A percentile compares a stretch with the other conserved stretches of the same genome.
Evolutionary conservation across 805 yeast genomes (phyloP).

Genomic region (Metschnikowia koreensis): DNA sequence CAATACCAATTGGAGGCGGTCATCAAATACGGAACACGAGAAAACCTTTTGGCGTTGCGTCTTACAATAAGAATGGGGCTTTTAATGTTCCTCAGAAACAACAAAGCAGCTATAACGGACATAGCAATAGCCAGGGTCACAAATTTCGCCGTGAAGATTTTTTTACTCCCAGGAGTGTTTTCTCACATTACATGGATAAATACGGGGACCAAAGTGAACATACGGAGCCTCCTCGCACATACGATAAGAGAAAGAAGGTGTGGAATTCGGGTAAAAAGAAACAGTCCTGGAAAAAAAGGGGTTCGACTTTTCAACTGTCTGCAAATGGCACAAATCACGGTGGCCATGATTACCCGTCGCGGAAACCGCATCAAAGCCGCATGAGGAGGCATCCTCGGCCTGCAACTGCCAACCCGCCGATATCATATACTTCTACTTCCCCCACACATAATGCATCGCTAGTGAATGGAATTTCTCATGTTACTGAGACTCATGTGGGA

Average conservation of each 20-base stretch:
- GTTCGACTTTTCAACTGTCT: neutral
- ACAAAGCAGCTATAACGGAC: constrained; percentile 10
- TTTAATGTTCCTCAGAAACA: constrained; percentile 6
- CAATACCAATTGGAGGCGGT: constrained; percentile 39
- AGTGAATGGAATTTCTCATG: constrained; percentile 3
- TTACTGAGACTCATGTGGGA: neutral
- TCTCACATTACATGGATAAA: constrained; percentile 69
- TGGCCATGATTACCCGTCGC: neutral
- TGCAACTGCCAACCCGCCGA: constrained; percentile 3
- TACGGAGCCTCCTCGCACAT: constrained; percentile 10
- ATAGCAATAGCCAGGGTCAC: constrained; percentile 8
- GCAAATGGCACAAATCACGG: neutral
- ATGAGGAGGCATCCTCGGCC: constrained; percentile 9
- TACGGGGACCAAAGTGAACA: constrained; percentile 43
- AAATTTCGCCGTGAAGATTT: constrained; percentile 65
- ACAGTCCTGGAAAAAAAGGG: constrained; percentile 30
- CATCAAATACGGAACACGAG: constrained; percentile 43
- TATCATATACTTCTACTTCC: neutral
- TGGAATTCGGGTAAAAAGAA: constrained; percentile 20
- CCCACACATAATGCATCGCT: neutral
- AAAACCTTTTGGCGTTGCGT: constrained; percentile 65
- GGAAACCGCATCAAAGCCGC: constrained; percentile 5
- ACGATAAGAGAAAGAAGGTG: constrained; percentile 20
- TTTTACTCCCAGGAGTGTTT: constrained; percentile 75
- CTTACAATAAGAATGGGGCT: constrained; percentile 39